Evolutionary conservation across 2,329 filamentous ascomycete genomes (phyloP), one percentile per base, ranked within the genome.

Genomic region (Colletotrichum neosansevieriae): DNA sequence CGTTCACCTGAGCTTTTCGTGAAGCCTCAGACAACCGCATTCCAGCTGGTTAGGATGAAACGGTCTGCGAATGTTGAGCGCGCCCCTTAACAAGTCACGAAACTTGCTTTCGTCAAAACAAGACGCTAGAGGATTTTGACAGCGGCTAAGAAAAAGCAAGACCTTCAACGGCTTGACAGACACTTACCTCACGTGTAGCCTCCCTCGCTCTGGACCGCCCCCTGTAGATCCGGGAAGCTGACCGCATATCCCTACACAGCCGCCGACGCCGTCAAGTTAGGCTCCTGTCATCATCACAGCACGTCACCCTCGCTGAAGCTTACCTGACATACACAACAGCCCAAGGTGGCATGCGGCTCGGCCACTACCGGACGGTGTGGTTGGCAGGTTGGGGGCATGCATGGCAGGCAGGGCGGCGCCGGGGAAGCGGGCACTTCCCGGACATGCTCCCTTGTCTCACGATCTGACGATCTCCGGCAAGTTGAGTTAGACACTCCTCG

Each of bases 371-470:
- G 34, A 10, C 47, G 47, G 47, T 15, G 19, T 40, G 57, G 56
- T 15, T 36, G 56, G 29, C 29, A 29, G 29, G 29, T 42, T 34
- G 42, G 29, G 51, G 4, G 29, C 24, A 29, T 29, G 24, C 24
- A 29, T 29, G 42, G 58, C 21, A 36, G 49, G 13, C 57, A 44
- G 57, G 13, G 57, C 17, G 42, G 1, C 10, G 34, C 51, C 32
- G 34, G 51, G 56, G 21, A 40, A 58, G 40, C 56, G 44, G 32
- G 44, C 34, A 44, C 29, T 36, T 7, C 42, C 44, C 44, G 42
- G 19, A 29, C 36, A 12, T 61, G 47, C n/a, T 50, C 58, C 58
- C 58, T 61, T 61, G 58, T 61, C 58, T 61, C 58, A 53, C 13
- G 44, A 34, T 53, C 34, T 53, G 47, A 61, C 19, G 42, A 42